Conservation (phyloP, 1,284 basidiomycete species). For the Sanghuangporus weigelae region DNA sequence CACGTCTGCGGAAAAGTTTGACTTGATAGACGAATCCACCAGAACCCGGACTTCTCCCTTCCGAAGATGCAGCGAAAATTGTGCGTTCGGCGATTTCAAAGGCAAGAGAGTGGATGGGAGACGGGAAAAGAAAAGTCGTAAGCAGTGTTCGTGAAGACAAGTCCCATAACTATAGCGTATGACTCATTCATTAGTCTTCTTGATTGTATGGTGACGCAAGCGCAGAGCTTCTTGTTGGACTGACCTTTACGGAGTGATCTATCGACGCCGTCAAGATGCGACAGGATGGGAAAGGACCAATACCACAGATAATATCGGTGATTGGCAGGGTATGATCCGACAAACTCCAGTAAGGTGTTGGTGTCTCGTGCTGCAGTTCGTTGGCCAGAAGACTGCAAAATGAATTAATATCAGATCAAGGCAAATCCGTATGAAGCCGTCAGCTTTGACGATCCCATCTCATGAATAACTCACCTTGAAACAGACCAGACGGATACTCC, state of each 20-base stretch:
- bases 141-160: conserved; percentile 69
- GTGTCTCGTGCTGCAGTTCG: conserved; percentile 60
- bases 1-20: conserved; percentile 68
- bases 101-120: conserved; percentile 60
- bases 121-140: conserved; percentile 83
- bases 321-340: conserved; percentile 91
- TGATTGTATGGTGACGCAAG: conserved; percentile 2
- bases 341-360: conserved; percentile 75
- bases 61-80: conserved; percentile 74
- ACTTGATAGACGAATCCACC: conserved; percentile 75
- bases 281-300: conserved; percentile 74
- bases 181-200: conserved; percentile 13
- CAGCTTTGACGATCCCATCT: neutral
- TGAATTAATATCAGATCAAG: conserved; percentile 22
- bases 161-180: conserved; percentile 66
- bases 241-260: conserved; percentile 91
- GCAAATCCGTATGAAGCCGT: conserved; percentile 20
- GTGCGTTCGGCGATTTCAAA: conserved; percentile 84
- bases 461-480: conserved; percentile 56
- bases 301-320: conserved; percentile 75
- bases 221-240: conserved; percentile 10
- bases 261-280: conserved; percentile 77
- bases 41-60: conserved; percentile 19
- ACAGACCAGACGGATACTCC: conserved; percentile 87
- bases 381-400: conserved; percentile 52